A percentile compares a stretch with the other conserved stretches of the same genome.
These are phyloP conservation scores for Oryza glumipatula DNA, from an alignment of 176 grass and related monocot species.

Conservation along the genomic window DNA sequence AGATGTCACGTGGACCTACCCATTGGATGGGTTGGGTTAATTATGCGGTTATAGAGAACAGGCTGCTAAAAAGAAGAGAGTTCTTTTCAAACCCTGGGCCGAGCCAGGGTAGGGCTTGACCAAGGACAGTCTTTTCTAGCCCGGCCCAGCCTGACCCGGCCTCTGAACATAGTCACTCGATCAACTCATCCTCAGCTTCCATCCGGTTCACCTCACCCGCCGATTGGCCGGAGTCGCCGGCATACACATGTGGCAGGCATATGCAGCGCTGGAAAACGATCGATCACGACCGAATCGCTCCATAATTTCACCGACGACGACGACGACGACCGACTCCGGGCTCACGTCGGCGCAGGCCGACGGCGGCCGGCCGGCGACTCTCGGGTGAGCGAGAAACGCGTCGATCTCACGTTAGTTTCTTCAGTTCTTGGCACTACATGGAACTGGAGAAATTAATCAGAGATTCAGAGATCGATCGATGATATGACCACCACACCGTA, in stretches of 20 bases:
- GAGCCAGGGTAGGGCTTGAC: too few species aligned
- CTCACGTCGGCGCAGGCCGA: not conserved
- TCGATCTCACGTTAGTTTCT: not conserved
- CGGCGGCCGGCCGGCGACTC: too few species aligned
- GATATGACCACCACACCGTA: not conserved
- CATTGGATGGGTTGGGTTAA: too few species aligned
- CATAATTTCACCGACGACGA: not conserved
- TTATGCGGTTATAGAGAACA: too few species aligned
- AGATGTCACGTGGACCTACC: too few species aligned
- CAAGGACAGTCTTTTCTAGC: too few species aligned
- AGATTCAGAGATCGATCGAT: not conserved
- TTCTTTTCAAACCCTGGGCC: too few species aligned
- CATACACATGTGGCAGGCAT: not conserved
- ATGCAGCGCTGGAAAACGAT: not conserved
- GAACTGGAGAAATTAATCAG: not conserved
- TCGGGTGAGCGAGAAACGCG: too few species aligned
- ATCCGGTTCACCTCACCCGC: not conserved
- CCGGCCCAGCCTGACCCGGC: too few species aligned
- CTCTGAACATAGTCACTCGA: not conserved
- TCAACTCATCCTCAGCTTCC: not conserved
- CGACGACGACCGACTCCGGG: not conserved
- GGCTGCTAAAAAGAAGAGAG: too few species aligned
- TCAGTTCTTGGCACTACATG: not conserved
- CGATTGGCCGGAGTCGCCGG: too few species aligned
- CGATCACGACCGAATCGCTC: not conserved